phyloP scores from a whole-genome alignment of 208 protist species.

The Leishmania turanica region DNA sequence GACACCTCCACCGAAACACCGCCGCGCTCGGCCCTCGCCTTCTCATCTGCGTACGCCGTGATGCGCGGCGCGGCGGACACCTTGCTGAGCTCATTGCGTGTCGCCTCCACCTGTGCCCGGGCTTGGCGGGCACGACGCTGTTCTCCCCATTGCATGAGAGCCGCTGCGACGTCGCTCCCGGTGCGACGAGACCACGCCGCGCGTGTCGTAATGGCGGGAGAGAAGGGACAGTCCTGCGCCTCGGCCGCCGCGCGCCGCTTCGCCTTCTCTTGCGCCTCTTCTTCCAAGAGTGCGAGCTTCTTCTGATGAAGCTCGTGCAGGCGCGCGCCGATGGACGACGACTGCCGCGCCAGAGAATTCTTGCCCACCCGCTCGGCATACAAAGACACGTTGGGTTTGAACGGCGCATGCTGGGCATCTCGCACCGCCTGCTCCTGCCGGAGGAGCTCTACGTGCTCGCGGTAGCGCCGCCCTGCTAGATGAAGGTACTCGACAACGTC shows the following conservation, averaged over 20 bases:
- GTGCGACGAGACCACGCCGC: slow-evolving; percentile 33
- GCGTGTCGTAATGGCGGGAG: slow-evolving; percentile 40
- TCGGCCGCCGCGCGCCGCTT: slow-evolving; percentile 22
- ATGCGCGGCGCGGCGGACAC: slow-evolving; percentile 51
- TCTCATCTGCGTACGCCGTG: slow-evolving; percentile 54
- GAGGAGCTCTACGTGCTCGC: slow-evolving; percentile 67
- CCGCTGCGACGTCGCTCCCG: slow-evolving; percentile 21
- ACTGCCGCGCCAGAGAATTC: slow-evolving; percentile 32
- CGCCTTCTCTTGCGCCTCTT: slow-evolving; percentile 32
- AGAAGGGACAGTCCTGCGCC: slow-evolving; percentile 29
- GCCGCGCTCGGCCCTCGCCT: slow-evolving; percentile 24
- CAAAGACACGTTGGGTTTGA: slow-evolving; percentile 51
- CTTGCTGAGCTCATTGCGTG: slow-evolving; percentile 34
- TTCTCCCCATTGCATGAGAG: slow-evolving; percentile 40
- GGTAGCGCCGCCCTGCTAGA: slow-evolving; percentile 57
- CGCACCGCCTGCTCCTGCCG: slow-evolving; percentile 43
- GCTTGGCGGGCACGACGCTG: slow-evolving; percentile 40
- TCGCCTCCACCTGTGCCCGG: slow-evolving; percentile 35
- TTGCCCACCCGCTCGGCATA: slow-evolving; percentile 46
- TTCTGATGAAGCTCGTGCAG: slow-evolving; percentile 61
- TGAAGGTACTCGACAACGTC: slow-evolving; percentile 76
- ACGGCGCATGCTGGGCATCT: slow-evolving; percentile 48
- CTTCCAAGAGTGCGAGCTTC: slow-evolving; percentile 33
- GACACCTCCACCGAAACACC: slow-evolving; percentile 54
- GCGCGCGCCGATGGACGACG: slow-evolving; percentile 52